Evolutionary conservation across 306 rosid genomes (phyloP).

Genomic region (Quercus alba): DNA sequence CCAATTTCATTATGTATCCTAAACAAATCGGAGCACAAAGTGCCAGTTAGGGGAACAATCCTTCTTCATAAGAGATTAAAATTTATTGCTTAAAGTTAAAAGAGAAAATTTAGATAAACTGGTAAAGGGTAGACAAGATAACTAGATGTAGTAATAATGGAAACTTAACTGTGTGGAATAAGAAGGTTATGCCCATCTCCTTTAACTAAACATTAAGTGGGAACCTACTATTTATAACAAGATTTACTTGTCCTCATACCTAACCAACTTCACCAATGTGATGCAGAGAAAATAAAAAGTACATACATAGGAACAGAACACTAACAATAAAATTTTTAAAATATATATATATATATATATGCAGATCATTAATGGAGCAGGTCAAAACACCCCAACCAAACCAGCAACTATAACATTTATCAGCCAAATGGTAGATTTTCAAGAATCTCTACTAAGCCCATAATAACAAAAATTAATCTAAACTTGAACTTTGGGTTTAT

Average conservation of each 20-base stretch:
- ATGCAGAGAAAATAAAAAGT: neutral
- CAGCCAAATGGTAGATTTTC: neutral
- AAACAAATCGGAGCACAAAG: neutral
- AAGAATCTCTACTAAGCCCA: neutral
- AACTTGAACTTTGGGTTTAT: neutral
- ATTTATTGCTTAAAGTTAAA: neutral
- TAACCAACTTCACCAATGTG: neutral
- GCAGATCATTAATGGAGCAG: neutral
- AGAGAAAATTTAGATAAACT: neutral
- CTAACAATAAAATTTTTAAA: neutral
- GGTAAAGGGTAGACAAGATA: neutral
- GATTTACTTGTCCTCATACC: neutral
- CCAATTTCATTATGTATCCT: neutral
- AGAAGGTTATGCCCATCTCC: neutral
- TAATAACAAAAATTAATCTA: neutral
- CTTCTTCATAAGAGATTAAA: neutral
- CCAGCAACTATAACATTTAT: neutral
- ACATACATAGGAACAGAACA: neutral
- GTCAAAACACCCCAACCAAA: neutral
- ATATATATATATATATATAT: too few relatives aligned
- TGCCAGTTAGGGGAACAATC: neutral
- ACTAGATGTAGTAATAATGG: neutral
- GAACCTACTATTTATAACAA: neutral
- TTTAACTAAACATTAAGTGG: neutral
- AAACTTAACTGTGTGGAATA: neutral